A percentile compares a stretch with the other conserved stretches of the same genome.
phyloP scores from a whole-genome alignment of 179 eudicot genomes.

The Silene coronaria region DNA sequence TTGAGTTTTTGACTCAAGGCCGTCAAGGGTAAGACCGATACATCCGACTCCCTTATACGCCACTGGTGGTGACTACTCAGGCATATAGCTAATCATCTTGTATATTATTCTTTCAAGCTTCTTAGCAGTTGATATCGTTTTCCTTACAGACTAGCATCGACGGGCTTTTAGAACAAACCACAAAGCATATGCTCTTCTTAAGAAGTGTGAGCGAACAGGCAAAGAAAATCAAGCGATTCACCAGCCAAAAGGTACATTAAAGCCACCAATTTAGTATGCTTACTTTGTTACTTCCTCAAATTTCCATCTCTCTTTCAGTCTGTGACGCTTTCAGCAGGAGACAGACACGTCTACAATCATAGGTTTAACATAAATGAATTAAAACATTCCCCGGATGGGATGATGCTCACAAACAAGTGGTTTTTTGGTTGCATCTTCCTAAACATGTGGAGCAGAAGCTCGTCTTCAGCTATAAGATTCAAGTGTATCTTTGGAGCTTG shows the following conservation, averaged over 20 bases:
- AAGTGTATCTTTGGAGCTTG: constrained; percentile 19
- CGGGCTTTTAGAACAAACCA: constrained; percentile 69
- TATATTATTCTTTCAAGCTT: not conserved
- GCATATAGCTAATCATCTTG: too few species aligned
- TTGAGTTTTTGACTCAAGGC: too few species aligned
- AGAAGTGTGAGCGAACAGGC: constrained; percentile 57
- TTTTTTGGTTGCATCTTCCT: constrained; percentile 3
- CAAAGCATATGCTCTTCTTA: constrained; percentile 72
- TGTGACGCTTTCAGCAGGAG: constrained; percentile 23
- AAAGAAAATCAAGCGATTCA: constrained; percentile 45
- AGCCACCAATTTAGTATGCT: not conserved
- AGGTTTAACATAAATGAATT: constrained; percentile 13
- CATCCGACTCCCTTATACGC: too few species aligned
- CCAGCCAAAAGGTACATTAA: constrained; percentile 42
- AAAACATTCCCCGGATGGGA: constrained; percentile 11
- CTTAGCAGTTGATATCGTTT: not conserved
- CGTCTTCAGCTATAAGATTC: constrained; percentile 14
- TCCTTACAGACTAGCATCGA: constrained; percentile 80
- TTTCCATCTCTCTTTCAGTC: constrained; percentile 8
- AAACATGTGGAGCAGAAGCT: constrained; percentile 19
- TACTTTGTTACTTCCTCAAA: not conserved
- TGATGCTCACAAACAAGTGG: constrained; percentile 15
- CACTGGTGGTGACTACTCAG: too few species aligned
- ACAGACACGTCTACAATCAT: constrained; percentile 17
- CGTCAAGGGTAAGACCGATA: too few species aligned